Conservation (phyloP, 2,329 filamentous ascomycete genomes). For the Hypoxylon sp. region DNA sequence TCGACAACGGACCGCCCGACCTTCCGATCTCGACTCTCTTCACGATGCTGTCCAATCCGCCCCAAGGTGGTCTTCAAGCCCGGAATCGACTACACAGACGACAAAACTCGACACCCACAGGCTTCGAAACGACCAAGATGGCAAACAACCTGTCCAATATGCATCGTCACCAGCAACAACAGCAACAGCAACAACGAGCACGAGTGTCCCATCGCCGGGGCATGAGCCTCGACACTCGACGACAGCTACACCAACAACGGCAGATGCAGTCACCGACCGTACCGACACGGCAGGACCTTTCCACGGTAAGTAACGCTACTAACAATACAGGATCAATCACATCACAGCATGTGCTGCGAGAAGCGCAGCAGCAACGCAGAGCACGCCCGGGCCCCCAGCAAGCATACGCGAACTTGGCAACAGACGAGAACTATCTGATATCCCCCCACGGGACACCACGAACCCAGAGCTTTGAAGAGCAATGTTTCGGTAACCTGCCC, state of each 20-base stretch:
- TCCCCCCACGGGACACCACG: conserved; percentile 65
- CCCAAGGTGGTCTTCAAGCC: conserved; percentile 72
- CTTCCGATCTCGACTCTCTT: conserved; percentile 75
- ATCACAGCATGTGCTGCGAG: conserved; percentile 84
- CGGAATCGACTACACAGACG: conserved; percentile 81
- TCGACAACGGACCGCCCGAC: conserved; percentile 57
- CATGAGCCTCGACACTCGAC: conserved; percentile 80
- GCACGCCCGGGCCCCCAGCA: conserved; percentile 74
- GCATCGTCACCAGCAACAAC: conserved; percentile 47
- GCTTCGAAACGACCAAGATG: conserved; percentile 78
- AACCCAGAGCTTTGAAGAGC: conserved; percentile 59
- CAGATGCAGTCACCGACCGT: conserved; percentile 52
- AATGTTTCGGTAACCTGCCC: conserved; percentile 51
- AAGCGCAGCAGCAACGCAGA: conserved; percentile 88
- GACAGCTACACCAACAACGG: conserved; percentile 51
- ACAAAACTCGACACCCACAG: conserved; percentile 84
- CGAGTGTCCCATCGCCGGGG: conserved; percentile 75
- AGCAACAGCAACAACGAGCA: conserved; percentile 43
- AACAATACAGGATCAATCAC: conserved; percentile 64
- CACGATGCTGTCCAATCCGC: conserved; percentile 82
- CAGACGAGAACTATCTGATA: conserved; percentile 63
- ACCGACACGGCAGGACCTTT: conserved; percentile 55
- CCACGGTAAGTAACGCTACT: conserved; percentile 62
- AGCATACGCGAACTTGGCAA: conserved; percentile 47
- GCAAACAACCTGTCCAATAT: conserved; percentile 68